Evolutionary conservation across 257 asterid genomes (phyloP), one percentile per base, ranked within the genome.

Genomic region (Nicotiana tomentosiformis): DNA sequence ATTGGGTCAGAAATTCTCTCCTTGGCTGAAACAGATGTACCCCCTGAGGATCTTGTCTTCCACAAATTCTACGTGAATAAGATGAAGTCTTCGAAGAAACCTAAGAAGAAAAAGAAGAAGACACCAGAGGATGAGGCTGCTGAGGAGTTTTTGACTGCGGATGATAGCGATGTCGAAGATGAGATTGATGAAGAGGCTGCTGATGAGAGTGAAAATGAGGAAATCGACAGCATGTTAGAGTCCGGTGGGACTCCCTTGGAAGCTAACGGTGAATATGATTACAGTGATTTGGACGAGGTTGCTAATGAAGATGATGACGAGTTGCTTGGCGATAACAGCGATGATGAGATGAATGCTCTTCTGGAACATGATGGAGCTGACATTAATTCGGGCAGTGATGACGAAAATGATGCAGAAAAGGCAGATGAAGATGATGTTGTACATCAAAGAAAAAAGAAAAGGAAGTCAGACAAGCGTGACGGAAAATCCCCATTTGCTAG

Each of bases 41-140:
- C 96, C 2, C 97, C 97, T 0, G 98, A 94, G 88, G 98, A 96
- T 81, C 90, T 93, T 2, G 98, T 96, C 49, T 96, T 96, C 94
- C 99, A 94, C 37, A 96, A 91, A 77, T 96, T 96, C 85, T 94
- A 93, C 89, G 64, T 87, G 87, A 94, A 92, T 88, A 96, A 93
- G 84, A 85, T 90, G 93, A 91, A 82, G 55, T 89, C 97, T 77
- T 83, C 93, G 4, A 91, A 91, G 86, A 94, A 91, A 86, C 86
- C 90, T 2, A 96, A 93, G 84, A 93, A 92, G 93, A 91, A 89
- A 84, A 95, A 90, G 90, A 95, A 90, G 90, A 89, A 84, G 84
- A 87, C 84, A 11, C 83, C 85, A 1, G 98, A 90, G 18, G 99
- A 94, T 0, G 98, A 90, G 79, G 97, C 88, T 4, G 95, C 93